Evolutionary conservation across 2,329 filamentous ascomycete species (phyloP).

Genomic region (Plenodomus tracheiphilus): DNA sequence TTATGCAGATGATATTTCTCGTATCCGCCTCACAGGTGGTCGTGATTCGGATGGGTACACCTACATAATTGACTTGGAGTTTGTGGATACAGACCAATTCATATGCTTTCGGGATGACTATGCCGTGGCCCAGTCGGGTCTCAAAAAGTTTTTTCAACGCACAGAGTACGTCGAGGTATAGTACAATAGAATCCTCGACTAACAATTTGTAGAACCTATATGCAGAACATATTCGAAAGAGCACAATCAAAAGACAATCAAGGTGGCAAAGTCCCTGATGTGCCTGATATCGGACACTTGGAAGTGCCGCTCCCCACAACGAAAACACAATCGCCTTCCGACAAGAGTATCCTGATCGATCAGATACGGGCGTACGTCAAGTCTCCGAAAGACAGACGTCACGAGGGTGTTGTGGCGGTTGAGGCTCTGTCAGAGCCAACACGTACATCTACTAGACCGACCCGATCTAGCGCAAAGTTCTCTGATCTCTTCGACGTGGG

Average conservation of each 20-base stretch:
- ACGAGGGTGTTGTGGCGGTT: not conserved
- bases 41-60: constrained; percentile 4
- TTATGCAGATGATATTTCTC: constrained; percentile 14
- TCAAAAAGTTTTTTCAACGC: not conserved
- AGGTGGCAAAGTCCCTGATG: not conserved
- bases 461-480: constrained; percentile 4
- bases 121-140: not conserved
- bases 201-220: constrained; percentile 8
- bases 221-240: constrained; percentile 18
- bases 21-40: constrained; percentile 26
- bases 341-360: not conserved
- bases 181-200: not conserved
- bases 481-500: not conserved
- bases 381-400: not conserved
- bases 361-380: not conserved
- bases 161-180: not conserved
- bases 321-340: not conserved
- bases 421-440: not conserved
- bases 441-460: constrained; percentile 6
- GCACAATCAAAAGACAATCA: constrained; percentile 15
- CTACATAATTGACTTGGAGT: constrained; percentile 26
- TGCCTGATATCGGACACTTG: not conserved
- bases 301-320: not conserved
- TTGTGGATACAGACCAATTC: constrained; percentile 15
- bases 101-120: constrained; percentile 8